Conservation (phyloP, 768 basidiomycete species). For the Lentinula aciculospora region DNA sequence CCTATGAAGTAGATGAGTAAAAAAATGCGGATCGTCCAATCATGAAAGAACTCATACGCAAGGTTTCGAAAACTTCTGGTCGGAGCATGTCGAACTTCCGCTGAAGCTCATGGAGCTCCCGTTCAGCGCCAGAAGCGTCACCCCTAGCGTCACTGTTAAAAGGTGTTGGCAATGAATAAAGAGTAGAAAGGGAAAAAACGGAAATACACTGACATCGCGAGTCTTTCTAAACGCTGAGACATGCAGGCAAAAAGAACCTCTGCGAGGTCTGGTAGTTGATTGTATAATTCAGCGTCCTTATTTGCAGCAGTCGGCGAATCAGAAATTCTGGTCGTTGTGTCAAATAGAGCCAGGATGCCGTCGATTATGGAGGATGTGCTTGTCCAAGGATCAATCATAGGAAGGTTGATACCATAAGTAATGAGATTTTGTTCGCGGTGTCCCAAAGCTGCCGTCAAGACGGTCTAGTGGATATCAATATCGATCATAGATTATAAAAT, state of each 20-base stretch:
- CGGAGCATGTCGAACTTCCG: slow-evolving; percentile 67
- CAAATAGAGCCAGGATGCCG: slow-evolving; percentile 65
- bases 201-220: slow-evolving; percentile 40
- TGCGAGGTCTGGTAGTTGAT: slow-evolving; percentile 63
- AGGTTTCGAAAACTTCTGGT: slow-evolving; percentile 71
- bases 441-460: slow-evolving; percentile 65
- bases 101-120: slow-evolving; percentile 54
- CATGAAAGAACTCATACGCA: slow-evolving; percentile 50
- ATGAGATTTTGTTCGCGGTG: slow-evolving; percentile 68
- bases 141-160: slow-evolving; percentile 35
- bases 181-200: background rate
- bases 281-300: slow-evolving; percentile 31
- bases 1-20: slow-evolving; percentile 34
- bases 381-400: slow-evolving; percentile 80
- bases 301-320: slow-evolving; percentile 29
- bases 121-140: slow-evolving; percentile 41
- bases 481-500: too few species aligned
- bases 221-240: slow-evolving; percentile 65
- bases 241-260: slow-evolving; percentile 58
- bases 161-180: background rate
- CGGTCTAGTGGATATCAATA: slow-evolving; percentile 39
- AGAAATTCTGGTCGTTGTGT: slow-evolving; percentile 46
- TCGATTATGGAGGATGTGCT: slow-evolving; percentile 66
- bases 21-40: background rate
- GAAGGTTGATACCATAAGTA: slow-evolving; percentile 74